Evolutionary conservation across 495 filamentous ascomycete genomes (phyloP).

Genomic region (Lasiosphaeria hispida): DNA sequence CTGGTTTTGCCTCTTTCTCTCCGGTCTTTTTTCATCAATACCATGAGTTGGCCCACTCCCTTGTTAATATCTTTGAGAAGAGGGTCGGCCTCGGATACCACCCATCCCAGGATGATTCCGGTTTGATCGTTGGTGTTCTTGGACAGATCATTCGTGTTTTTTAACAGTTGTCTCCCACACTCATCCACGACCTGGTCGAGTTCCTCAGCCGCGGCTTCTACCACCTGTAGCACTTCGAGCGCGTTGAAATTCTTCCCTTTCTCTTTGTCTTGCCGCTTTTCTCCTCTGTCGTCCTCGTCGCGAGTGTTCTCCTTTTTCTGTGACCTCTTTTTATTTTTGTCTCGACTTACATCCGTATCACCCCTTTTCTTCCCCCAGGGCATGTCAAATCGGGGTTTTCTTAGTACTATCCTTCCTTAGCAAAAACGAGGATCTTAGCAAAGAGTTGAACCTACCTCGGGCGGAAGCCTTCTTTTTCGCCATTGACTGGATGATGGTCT

Average conservation of each 20-base stretch:
- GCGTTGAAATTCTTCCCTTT: background rate
- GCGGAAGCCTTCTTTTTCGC: background rate
- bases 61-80: background rate
- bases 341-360: background rate
- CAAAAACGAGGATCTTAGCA: background rate
- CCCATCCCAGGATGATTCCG: background rate
- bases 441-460: too few relatives aligned
- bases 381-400: background rate
- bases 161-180: background rate
- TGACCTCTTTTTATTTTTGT: background rate
- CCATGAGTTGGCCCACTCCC: background rate
- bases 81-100: background rate
- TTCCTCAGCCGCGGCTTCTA: background rate
- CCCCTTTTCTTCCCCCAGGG: background rate
- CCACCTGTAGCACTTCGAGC: background rate
- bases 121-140: background rate
- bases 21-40: background rate
- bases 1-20: too few relatives aligned
- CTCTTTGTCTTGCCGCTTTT: background rate
- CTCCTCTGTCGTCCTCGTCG: background rate
- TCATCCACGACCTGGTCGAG: slow-evolving; percentile 4
- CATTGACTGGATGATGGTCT: background rate
- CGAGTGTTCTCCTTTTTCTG: background rate
- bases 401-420: background rate
- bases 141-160: background rate